phyloP scores from a whole-genome alignment of 371 early-diverging fungal genomes.

The Batkoa obscura region DNA sequence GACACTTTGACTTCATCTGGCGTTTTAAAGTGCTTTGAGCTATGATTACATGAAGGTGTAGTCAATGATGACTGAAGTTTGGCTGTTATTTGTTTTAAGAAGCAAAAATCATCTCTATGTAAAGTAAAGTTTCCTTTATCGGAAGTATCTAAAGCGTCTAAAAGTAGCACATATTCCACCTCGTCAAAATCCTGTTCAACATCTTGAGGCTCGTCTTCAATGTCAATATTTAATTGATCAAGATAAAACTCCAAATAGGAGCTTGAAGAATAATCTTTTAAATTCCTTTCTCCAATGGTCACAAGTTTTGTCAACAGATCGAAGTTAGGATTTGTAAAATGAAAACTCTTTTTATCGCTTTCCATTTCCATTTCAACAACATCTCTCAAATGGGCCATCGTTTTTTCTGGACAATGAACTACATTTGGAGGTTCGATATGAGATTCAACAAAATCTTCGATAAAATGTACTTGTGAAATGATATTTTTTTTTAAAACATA shows the following conservation, averaged over 20 bases:
- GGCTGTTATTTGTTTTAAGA: conserved; percentile 46
- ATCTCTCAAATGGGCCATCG: too few species aligned
- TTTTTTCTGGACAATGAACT: neutral
- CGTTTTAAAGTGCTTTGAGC: too few species aligned
- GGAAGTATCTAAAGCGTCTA: neutral
- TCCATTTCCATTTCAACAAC: too few species aligned
- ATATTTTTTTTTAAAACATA: conserved; percentile 55
- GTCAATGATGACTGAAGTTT: conserved; percentile 48
- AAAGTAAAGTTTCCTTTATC: conserved; percentile 12
- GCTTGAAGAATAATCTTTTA: too few species aligned
- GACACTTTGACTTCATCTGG: too few species aligned
- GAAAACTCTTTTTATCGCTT: neutral
- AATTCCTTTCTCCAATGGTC: neutral
- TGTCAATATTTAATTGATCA: too few species aligned
- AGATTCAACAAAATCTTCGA: neutral
- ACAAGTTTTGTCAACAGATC: neutral
- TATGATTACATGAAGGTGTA: conserved; percentile 59
- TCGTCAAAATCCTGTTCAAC: too few species aligned
- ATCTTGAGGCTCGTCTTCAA: too few species aligned
- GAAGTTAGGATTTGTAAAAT: neutral
- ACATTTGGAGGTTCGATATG: neutral
- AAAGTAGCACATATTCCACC: too few species aligned
- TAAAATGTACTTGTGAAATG: conserved; percentile 14
- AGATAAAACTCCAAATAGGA: too few species aligned
- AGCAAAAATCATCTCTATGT: conserved; percentile 39